Base-by-base conservation (phyloP, 441 rosid species). In the California macrophylla region DNA sequence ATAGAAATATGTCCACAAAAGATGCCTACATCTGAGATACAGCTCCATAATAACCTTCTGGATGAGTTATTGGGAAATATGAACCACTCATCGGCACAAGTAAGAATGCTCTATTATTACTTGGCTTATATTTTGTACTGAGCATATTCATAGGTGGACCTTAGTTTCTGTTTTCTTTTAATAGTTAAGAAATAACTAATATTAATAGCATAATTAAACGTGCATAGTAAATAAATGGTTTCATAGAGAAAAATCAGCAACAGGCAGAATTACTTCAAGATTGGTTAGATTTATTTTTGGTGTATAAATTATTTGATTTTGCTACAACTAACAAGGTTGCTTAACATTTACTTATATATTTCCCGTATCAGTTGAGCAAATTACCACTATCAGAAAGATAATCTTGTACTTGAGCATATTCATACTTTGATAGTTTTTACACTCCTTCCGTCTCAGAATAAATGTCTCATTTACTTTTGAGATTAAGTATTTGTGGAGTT, bases 71-170 rank as follows among this genome's bases (percentile, higher is more conserved):
- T 90, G 83, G 77, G 70, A 68, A 89, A 87, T 81, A 95, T 92
- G 98, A 85, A 89, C 79, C 99, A 95, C 83, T 90, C 98, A 42
- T 95, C 99, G 3, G 95, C 99, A 54, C 99, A 95, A 76, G 99
- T 94, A 85, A 86, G 96, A 69, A 25, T 66, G 69, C 71, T 56
- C 50, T 69, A 58, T 64, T 61, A 16, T 72, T 12, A 20, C 30
- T 28, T 71, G 7, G 36, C 18, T 34, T 4, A 1, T 29, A 12
- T 29, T 70, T 38, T 63, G 15, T 20, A 6, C 25, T 3, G 10
- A 20, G 25, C 25, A 54, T 54, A 21, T 24, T 58, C 62, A 16
- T 30, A 69, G 6, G n/a, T 56, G 36, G 50, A 6, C 64, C 6
- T 2, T 52, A 23, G n/a, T 36, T 18, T 58, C 30, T 26, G 42